Evolutionary conservation across 305 asterid genomes (phyloP).

Genomic region (Solanum hybrid): DNA sequence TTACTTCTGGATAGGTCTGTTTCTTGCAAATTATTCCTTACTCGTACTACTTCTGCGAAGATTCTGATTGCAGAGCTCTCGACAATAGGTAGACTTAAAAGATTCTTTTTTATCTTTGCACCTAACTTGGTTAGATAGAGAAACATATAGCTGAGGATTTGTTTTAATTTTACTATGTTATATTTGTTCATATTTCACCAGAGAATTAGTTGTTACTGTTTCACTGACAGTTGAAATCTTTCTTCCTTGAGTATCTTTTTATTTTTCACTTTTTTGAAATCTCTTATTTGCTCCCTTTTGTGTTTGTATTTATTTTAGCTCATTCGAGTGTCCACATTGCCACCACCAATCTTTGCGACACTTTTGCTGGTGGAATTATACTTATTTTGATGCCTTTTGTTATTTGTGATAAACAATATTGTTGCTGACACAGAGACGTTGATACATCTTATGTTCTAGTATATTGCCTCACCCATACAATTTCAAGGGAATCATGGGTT

Average conservation of each 20-base stretch:
- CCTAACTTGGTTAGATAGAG: background rate
- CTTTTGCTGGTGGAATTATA: conserved; percentile 87
- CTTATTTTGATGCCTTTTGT: background rate
- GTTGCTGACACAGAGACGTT: background rate
- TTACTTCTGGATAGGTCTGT: conserved; percentile 49
- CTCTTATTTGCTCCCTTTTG: background rate
- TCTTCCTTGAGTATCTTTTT: background rate
- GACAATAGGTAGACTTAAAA: conserved; percentile 56
- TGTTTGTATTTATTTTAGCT: conserved; percentile 26
- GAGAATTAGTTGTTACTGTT: background rate
- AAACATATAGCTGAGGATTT: background rate
- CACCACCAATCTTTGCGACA: conserved; percentile 64
- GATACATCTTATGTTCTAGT: conserved; percentile 21
- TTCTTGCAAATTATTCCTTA: conserved; percentile 76
- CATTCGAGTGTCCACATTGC: conserved; percentile 56
- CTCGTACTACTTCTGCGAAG: conserved; percentile 82
- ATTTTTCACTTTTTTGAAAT: background rate
- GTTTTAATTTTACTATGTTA: background rate
- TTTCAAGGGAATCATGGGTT: conserved; percentile 33
- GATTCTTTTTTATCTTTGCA: background rate
- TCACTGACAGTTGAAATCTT: background rate
- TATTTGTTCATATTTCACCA: background rate
- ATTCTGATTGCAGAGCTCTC: conserved; percentile 70
- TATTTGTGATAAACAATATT: background rate
- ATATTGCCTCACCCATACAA: conserved; percentile 70